Evolutionary conservation across 2,329 filamentous ascomycete genomes (phyloP).

Genomic region (Pseudocercospora macadamiae): DNA sequence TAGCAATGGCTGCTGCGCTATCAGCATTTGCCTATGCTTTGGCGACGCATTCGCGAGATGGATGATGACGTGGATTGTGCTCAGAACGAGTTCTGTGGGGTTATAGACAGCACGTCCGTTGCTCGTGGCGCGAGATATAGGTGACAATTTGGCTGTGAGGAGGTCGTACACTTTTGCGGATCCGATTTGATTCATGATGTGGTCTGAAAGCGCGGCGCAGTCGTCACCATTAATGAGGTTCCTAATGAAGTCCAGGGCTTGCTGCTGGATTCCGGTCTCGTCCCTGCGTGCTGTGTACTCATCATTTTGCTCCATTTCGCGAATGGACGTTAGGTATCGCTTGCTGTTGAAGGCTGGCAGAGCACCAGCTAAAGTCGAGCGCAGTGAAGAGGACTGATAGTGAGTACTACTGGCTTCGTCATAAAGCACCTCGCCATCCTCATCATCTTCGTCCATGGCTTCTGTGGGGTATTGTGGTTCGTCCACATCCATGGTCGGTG

Average conservation of each 20-base stretch:
- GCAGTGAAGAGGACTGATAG: slow-evolving; percentile 40
- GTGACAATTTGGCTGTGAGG: slow-evolving; percentile 73
- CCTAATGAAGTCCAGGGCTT: slow-evolving; percentile 84
- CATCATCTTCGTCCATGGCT: slow-evolving; percentile 35
- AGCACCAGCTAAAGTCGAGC: slow-evolving; percentile 37
- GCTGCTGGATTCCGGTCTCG: slow-evolving; percentile 84
- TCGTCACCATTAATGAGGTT: slow-evolving; percentile 77
- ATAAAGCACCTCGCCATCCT: slow-evolving; percentile 51
- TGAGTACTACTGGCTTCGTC: slow-evolving; percentile 43
- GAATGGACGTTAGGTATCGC: slow-evolving; percentile 34
- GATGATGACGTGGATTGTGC: slow-evolving; percentile 80
- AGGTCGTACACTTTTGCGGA: slow-evolving; percentile 79
- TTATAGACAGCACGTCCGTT: slow-evolving; percentile 45
- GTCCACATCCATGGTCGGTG: slow-evolving; percentile 42
- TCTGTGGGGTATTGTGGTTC: slow-evolving; percentile 31
- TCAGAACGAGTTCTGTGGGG: slow-evolving; percentile 68
- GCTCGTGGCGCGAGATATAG: slow-evolving; percentile 34
- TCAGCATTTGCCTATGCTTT: slow-evolving; percentile 74
- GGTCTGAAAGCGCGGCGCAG: slow-evolving; percentile 75
- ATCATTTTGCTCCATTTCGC: slow-evolving; percentile 61
- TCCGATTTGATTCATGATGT: slow-evolving; percentile 75
- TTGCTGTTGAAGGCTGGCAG: slow-evolving; percentile 31
- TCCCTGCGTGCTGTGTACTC: slow-evolving; percentile 71
- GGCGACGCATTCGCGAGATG: slow-evolving; percentile 84
- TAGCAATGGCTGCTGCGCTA: slow-evolving; percentile 76